Evolutionary conservation across 352 stramenopile species (phyloP), one percentile per base, ranked within the genome.

Genomic region (Phytopythium cucurbitacearum): DNA sequence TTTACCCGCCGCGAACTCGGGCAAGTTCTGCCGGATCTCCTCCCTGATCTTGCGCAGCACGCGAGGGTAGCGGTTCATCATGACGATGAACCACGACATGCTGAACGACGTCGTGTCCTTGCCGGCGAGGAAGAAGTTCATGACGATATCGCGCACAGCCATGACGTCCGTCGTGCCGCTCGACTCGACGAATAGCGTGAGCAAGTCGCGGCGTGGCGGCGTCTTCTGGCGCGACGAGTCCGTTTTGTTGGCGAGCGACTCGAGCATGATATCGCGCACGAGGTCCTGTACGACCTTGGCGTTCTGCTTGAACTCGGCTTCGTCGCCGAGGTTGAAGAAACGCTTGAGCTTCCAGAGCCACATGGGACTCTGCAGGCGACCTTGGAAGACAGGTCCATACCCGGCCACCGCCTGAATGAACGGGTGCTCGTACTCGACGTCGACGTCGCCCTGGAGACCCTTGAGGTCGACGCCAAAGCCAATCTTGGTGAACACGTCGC

Each of bases 1-100:
- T 35, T 63, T 53, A 7, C 53, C 53, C 1, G 41, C 42, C 13
- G 56, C 7, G 3, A 78, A 37, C 9, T 54, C 49, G 0, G 71
- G 74, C 3, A 85, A 33, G 7, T 79, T 73, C 7, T 21, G 37
- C 7, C 67, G 56, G 0, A 92, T 67, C 55, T 92, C 77, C 0
- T 71, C 53, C 3, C 67, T 60, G 7, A 90, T 67, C 36, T 77
- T 71, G 7, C 48, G 43, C 0, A 83, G 51, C 0, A 89, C 68
- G 11, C 59, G 43, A 3, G 82, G 85, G 32, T 94, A 62, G 0
- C 71, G 73, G 44, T 81, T 84, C 51, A 95, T 73, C 63, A 89
- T 80, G 48, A 92, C 65, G 21, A 95, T 47, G 53, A 91, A 80
- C 78, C 80, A 96, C 7, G 66, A 56, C 51, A 95, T 69, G 10